Conservation (phyloP, 192 early-diverging fungal species). For the Piromyces sp. region DNA sequence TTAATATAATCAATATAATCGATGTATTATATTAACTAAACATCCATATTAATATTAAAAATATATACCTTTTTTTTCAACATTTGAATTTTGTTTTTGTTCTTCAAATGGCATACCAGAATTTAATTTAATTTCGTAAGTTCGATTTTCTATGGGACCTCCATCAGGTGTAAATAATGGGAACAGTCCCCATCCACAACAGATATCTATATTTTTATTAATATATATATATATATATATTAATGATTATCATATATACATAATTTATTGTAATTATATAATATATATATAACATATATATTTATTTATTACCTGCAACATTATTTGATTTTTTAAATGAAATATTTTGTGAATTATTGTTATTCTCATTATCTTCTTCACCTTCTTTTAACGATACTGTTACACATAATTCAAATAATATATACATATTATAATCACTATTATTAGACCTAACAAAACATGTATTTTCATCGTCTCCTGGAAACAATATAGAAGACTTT, state of each 20-base stretch:
- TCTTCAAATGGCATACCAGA: slow-evolving; percentile 24
- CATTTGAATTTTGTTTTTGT: slow-evolving; percentile 6
- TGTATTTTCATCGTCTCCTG: slow-evolving; percentile 26
- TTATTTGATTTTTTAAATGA: background rate
- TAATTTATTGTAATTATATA: too few species aligned
- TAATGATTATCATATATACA: too few species aligned
- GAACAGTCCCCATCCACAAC: slow-evolving; percentile 27
- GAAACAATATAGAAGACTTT: slow-evolving; percentile 22
- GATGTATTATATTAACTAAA: too few species aligned
- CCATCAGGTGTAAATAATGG: slow-evolving; percentile 26
- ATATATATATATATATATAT: too few species aligned
- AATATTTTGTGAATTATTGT: background rate
- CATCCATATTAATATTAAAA: too few species aligned
- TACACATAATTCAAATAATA: slow-evolving; percentile 26
- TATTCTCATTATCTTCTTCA: slow-evolving; percentile 3
- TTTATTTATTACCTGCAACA: background rate
- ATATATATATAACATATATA: too few species aligned
- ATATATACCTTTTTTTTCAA: slow-evolving; percentile 10
- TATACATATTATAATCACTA: slow-evolving; percentile 18
- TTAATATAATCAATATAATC: too few species aligned
- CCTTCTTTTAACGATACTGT: slow-evolving; percentile 6
- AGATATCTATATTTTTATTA: slow-evolving; percentile 11
- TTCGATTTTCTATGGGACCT: slow-evolving; percentile 21
- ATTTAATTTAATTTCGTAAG: slow-evolving; percentile 22
- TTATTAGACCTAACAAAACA: slow-evolving; percentile 21